Evolutionary conservation across 106 monocot species (phyloP).

Genomic region (Dioscorea dumetorum): DNA sequence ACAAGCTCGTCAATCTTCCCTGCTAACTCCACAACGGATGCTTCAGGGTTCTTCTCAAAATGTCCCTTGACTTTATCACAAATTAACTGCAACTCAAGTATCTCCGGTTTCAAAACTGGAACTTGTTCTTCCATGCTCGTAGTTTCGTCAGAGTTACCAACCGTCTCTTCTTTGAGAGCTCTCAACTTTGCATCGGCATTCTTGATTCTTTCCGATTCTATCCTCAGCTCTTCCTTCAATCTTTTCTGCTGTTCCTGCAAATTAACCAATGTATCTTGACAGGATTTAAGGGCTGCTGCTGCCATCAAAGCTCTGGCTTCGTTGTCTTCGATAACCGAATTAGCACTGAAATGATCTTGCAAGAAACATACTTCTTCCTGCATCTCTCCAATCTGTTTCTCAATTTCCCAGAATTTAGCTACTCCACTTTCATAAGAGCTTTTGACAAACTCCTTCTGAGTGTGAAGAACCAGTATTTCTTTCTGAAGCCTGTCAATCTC

Average conservation of each 20-base stretch:
- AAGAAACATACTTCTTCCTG: constrained; percentile 34
- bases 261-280: constrained; percentile 5
- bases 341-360: constrained; percentile 11
- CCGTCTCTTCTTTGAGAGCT: constrained; percentile 1
- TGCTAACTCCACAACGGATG: constrained; percentile 16
- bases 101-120: constrained; percentile 9
- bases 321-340: constrained; percentile 7
- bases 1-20: constrained; percentile 53
- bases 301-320: constrained; percentile 11
- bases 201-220: constrained; percentile 9
- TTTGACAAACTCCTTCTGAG: constrained; percentile 64
- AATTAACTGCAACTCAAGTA: constrained; percentile 12
- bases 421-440: constrained; percentile 51
- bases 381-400: constrained; percentile 43
- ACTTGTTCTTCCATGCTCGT: constrained; percentile 4
- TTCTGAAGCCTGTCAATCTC: constrained; percentile 59
- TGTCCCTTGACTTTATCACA: constrained; percentile 23
- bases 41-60: constrained; percentile 13
- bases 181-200: constrained; percentile 2
- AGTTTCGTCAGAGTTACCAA: background rate
- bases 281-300: constrained; percentile 9
- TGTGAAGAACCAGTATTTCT: constrained; percentile 48
- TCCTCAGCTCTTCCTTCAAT: constrained; percentile 2
- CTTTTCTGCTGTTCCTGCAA: constrained; percentile 12
- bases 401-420: constrained; percentile 45